phyloP scores from a whole-genome alignment of 2,329 filamentous ascomycete genomes.

The Exophiala sp. region DNA sequence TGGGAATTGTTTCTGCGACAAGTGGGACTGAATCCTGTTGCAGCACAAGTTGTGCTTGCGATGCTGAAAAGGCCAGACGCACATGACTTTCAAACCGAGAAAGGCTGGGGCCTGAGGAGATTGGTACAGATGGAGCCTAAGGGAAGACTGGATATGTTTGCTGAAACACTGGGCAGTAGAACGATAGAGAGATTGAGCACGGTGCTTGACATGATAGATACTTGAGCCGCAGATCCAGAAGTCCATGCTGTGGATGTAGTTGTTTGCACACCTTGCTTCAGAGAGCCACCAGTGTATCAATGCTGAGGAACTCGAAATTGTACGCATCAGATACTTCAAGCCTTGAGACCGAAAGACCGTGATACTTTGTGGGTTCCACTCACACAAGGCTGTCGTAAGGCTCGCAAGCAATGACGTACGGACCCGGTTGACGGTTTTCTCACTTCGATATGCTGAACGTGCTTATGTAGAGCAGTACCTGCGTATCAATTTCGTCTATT shows the following conservation, averaged over 20 bases:
- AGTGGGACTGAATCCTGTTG: conserved; percentile 67
- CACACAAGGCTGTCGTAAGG: too few species aligned
- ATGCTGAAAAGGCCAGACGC: conserved; percentile 11
- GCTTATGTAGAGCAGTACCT: too few species aligned
- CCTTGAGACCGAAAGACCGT: too few species aligned
- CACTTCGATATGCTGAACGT: too few species aligned
- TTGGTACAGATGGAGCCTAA: conserved; percentile 14
- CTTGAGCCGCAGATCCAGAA: not conserved
- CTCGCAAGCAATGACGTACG: too few species aligned
- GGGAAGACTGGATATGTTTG: conserved; percentile 16
- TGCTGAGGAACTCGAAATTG: too few species aligned
- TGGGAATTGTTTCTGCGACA: conserved; percentile 67
- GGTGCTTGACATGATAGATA: conserved; percentile 2
- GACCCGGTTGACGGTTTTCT: too few species aligned
- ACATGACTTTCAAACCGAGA: not conserved
- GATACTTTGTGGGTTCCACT: too few species aligned
- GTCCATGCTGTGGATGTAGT: not conserved
- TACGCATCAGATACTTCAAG: too few species aligned
- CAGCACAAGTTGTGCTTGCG: conserved; percentile 62
- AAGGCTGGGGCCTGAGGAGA: conserved; percentile 15
- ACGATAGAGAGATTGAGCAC: conserved; percentile 12
- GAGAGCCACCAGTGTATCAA: too few species aligned
- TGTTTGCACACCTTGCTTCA: too few species aligned
- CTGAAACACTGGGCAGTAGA: conserved; percentile 14
- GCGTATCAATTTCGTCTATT: too few species aligned